Conservation (phyloP, 305 asterid species). For the Solanum hybrid region DNA sequence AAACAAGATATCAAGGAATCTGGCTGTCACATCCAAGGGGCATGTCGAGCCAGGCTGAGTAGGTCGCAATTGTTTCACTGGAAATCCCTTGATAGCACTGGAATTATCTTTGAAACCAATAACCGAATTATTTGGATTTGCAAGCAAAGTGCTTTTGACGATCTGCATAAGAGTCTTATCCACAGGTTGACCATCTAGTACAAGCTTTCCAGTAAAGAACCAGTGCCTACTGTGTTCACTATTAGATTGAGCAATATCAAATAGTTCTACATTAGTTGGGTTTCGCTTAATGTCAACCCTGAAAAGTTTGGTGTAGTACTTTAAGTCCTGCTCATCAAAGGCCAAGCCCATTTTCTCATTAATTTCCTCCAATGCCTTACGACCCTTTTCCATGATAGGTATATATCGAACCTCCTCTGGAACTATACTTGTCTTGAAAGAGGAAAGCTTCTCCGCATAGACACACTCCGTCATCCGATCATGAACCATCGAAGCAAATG, state of each 20-base stretch:
- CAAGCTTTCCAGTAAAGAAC: conserved; percentile 86
- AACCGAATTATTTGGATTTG: conserved; percentile 83
- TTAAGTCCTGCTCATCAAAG: conserved; percentile 91
- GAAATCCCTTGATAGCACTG: conserved; percentile 85
- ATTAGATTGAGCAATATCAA: conserved; percentile 95
- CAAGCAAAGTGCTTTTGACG: conserved; percentile 72
- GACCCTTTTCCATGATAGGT: conserved; percentile 87
- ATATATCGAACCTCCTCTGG: conserved; percentile 66
- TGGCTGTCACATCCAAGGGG: too few relatives aligned
- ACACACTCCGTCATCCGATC: conserved; percentile 93
- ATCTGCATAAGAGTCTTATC: conserved; percentile 82
- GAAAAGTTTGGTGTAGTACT: conserved; percentile 81
- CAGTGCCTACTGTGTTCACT: conserved; percentile 98
- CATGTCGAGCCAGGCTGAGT: conserved; percentile 63
- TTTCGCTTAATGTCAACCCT: conserved; percentile 59
- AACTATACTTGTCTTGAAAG: conserved; percentile 54
- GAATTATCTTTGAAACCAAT: conserved; percentile 97
- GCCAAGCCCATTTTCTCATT: conserved; percentile 87
- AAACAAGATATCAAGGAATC: conserved; percentile 70
- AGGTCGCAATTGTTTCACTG: conserved; percentile 60
- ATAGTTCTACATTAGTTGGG: conserved; percentile 85
- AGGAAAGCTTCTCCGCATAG: conserved; percentile 56
- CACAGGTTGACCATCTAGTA: conserved; percentile 71
- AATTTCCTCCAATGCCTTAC: conserved; percentile 81
- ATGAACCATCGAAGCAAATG: conserved; percentile 73